Conservation (phyloP, 2,329 filamentous ascomycete genomes). For the Drechslerella dactyloides region DNA sequence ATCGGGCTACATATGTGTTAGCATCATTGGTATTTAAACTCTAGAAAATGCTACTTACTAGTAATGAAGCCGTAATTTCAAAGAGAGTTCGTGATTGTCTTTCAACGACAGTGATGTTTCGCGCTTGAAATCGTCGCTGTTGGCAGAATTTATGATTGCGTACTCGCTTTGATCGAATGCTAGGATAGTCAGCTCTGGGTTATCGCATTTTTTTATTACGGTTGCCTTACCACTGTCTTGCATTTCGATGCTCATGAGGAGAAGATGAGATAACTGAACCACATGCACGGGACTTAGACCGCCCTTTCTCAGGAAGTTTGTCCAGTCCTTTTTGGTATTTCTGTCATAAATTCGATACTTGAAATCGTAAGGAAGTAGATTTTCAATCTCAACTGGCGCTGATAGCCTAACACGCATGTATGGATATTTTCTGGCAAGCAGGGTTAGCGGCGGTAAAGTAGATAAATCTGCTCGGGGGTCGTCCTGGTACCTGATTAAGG, state of each 20-base stretch:
- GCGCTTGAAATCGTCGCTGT: conserved; percentile 83
- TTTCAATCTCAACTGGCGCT: conserved; percentile 91
- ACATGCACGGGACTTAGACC: conserved; percentile 97
- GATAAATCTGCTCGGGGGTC: not conserved
- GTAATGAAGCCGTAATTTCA: conserved; percentile 88
- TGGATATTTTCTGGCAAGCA: conserved; percentile 72
- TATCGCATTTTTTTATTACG: not conserved
- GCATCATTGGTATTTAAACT: not conserved
- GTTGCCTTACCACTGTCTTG: conserved; percentile 77
- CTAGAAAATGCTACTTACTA: conserved; percentile 62
- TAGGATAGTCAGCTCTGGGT: conserved; percentile 1
- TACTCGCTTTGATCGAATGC: conserved; percentile 73
- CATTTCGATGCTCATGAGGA: conserved; percentile 92
- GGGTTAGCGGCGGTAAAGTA: conserved; percentile 56
- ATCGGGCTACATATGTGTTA: conserved; percentile 64
- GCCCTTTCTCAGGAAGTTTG: conserved; percentile 94
- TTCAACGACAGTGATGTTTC: conserved; percentile 81
- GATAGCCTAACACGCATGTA: conserved; percentile 93
- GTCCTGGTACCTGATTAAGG: conserved; percentile 72
- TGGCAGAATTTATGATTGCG: conserved; percentile 91
- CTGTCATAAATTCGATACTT: conserved; percentile 99
- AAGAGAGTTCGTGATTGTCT: conserved; percentile 77
- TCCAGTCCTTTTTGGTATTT: conserved; percentile 98
- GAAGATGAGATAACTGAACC: conserved; percentile 89
- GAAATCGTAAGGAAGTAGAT: conserved; percentile 94